Percentiles rank a stretch among this genome's conserved stretches.
Conservation (phyloP, 257 asterid species). For the Mitragyna speciosa region DNA sequence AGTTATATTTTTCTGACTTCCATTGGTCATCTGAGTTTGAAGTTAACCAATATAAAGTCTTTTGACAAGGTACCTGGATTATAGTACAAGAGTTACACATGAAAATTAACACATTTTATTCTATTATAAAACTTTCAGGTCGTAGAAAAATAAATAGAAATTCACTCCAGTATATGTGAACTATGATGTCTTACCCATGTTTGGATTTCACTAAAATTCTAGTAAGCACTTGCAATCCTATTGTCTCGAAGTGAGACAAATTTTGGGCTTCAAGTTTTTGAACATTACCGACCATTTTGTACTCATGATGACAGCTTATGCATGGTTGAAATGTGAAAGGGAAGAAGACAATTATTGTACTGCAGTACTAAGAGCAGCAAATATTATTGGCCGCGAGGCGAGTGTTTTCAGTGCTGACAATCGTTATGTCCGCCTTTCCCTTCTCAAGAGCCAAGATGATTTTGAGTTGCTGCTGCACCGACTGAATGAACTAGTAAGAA, state of each 20-base stretch:
- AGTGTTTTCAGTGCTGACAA: constrained; percentile 17
- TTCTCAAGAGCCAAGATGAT: constrained; percentile 28
- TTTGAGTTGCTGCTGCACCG: constrained; percentile 18
- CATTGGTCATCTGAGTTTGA: background rate
- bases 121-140: background rate
- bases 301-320: constrained; percentile 32
- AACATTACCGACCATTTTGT: background rate
- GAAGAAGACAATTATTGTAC: constrained; percentile 28
- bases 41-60: too few species aligned
- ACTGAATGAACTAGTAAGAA: constrained; percentile 21
- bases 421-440: constrained; percentile 25
- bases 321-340: constrained; percentile 37
- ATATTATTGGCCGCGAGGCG: constrained; percentile 27
- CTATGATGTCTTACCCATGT: background rate
- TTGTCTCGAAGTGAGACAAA: background rate
- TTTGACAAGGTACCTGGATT: background rate
- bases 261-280: background rate
- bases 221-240: background rate
- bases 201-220: too few species aligned
- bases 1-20: background rate
- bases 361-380: constrained; percentile 14
- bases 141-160: background rate
- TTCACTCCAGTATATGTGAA: too few species aligned
- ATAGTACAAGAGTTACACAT: background rate
- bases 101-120: background rate